Evolutionary conservation across 805 yeast species (phyloP), one percentile per base, ranked within the genome.

Genomic region (Ogataea kodamae): DNA sequence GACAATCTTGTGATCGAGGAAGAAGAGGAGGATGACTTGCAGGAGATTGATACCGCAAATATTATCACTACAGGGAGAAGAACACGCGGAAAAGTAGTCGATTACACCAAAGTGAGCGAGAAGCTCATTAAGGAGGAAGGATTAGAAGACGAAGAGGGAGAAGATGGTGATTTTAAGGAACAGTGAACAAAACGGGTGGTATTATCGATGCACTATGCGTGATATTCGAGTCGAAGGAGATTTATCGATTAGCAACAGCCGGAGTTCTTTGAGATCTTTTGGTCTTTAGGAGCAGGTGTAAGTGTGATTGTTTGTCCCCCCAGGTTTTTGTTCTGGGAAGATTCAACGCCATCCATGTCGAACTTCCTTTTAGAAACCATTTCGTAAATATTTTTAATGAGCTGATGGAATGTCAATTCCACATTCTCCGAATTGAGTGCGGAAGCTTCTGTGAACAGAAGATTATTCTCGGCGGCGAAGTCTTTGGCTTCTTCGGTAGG

Each of bases 401-500:
- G 75, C 61, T 89, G 95, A 59, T 88, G 86, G 74, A 92, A 92
- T 6, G 97, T 89, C 47, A 78, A 71, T 59, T 92, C 97, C 39
- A 92, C 98, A 60, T 92, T 92, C 55, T 90, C 94, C 27, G 95
- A 81, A 49, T 86, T 86, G 43, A 92, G 72, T 17, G 97, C 98
- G 42, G 94, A 81, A 10, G 97, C 94, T 68, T 92, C 98, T 28
- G 96, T 90, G 59, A 92, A 92, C 52, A 92, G 68, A 51, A 92
- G 71, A 59, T 77, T 85, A 67, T 92, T 89, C 63, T 92, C 97
- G 40, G 84, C 76, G 23, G 96, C 96, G 65, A 89, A 89, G 55
- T 81, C 84, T 63, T 81, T 83, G 40, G 97, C 98, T 64, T 92
- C 98, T 39, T 92, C 97, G 19, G 97, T 89, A 40, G 97, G 96